Evolutionary conservation across 2,329 filamentous ascomycete genomes (phyloP).

Genomic region (Aspergillus sp.): DNA sequence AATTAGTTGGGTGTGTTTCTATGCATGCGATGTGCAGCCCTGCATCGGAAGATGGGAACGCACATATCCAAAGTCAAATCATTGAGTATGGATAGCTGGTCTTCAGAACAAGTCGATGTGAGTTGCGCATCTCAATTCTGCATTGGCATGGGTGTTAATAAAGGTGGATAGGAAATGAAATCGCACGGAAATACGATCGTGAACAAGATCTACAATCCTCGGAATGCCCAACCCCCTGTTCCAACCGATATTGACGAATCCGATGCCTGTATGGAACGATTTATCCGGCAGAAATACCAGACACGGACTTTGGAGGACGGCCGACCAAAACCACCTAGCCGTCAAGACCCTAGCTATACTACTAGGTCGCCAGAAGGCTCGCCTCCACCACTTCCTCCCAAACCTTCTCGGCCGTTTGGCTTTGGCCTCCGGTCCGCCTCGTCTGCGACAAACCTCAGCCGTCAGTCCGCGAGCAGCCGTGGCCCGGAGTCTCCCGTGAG

Average conservation of each 20-base stretch:
- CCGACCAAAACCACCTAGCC: conserved; percentile 50
- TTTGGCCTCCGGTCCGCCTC: conserved; percentile 71
- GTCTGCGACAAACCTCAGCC: conserved; percentile 68
- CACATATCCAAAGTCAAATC: conserved; percentile 99
- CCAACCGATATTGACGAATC: conserved; percentile 91
- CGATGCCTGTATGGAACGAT: conserved; percentile 92
- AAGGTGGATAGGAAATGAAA: conserved; percentile 77
- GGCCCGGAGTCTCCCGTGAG: conserved; percentile 30
- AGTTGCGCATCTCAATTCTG: conserved; percentile 35
- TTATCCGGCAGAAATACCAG: conserved; percentile 93
- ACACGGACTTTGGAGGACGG: conserved; percentile 60
- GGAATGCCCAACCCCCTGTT: conserved; percentile 79
- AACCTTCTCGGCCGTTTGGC: conserved; percentile 64
- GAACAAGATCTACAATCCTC: conserved; percentile 88
- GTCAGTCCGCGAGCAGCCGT: conserved; percentile 61
- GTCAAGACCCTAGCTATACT: conserved; percentile 62
- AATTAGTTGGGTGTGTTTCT: conserved; percentile 87
- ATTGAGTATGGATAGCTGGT: conserved; percentile 97
- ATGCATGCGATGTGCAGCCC: conserved; percentile 93
- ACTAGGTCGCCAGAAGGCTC: conserved; percentile 58
- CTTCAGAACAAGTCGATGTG: conserved; percentile 94
- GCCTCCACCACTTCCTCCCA: conserved; percentile 62
- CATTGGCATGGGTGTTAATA: background rate
- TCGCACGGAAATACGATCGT: conserved; percentile 83
- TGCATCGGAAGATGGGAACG: conserved; percentile 95